phyloP scores from a whole-genome alignment of 495 filamentous ascomycete species.

The Hypomontagnella submonticulosa region DNA sequence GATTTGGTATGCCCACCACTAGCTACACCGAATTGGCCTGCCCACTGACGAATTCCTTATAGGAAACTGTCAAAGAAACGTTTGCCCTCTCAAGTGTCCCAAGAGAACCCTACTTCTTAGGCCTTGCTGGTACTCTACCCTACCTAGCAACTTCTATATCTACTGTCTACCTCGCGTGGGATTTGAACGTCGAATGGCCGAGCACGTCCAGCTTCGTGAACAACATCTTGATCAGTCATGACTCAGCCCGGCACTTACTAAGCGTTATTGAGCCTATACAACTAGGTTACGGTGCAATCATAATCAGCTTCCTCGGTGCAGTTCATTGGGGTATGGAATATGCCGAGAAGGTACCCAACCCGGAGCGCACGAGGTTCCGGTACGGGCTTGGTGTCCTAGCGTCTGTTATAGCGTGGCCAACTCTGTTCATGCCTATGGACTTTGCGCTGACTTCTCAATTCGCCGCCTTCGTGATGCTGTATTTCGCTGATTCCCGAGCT shows the following conservation, averaged over 20 bases:
- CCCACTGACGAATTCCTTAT: slow-evolving; percentile 13
- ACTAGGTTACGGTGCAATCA: slow-evolving; percentile 91
- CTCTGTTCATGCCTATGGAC: slow-evolving; percentile 84
- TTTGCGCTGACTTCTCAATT: slow-evolving; percentile 93
- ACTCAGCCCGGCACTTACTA: slow-evolving; percentile 78
- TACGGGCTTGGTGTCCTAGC: slow-evolving; percentile 87
- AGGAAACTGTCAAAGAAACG: slow-evolving; percentile 89
- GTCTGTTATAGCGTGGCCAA: slow-evolving; percentile 92
- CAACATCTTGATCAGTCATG: slow-evolving; percentile 68
- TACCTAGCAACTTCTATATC: slow-evolving; percentile 88
- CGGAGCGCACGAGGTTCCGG: slow-evolving; percentile 61
- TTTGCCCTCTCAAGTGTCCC: slow-evolving; percentile 83
- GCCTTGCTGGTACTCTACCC: slow-evolving; percentile 88
- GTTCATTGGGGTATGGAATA: slow-evolving; percentile 91
- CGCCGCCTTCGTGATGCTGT: slow-evolving; percentile 85
- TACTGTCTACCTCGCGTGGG: slow-evolving; percentile 87
- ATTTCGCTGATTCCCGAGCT: slow-evolving; percentile 86
- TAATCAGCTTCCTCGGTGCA: slow-evolving; percentile 95
- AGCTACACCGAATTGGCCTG: neutral
- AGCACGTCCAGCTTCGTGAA: slow-evolving; percentile 67
- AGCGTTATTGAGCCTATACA: slow-evolving; percentile 90
- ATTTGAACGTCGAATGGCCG: slow-evolving; percentile 74
- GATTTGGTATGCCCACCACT: slow-evolving; percentile 73
- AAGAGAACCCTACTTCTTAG: slow-evolving; percentile 80
- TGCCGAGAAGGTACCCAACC: slow-evolving; percentile 56